Evolutionary conservation across 148 eudicot species (phyloP), one percentile per base, ranked within the genome.

Genomic region (Cornus kousa): DNA sequence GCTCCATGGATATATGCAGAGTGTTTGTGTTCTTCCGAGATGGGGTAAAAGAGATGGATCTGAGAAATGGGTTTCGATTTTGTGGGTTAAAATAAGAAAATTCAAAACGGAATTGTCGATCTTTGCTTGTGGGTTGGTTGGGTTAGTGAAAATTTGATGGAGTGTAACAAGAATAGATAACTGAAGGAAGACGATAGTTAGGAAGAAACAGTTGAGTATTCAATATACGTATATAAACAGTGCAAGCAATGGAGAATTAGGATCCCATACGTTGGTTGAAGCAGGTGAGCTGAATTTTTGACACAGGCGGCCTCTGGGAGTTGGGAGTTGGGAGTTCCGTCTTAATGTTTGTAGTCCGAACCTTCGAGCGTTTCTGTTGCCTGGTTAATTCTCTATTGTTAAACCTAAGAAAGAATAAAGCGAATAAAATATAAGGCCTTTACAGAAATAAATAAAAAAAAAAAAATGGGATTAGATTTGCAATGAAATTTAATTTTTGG

Each of bases 1-100:
- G 43, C 65, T 74, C 90, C 93, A 91, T 91, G 67, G 22, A 68
- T 80, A 53, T 1, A 71, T 78, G 68, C 2, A 20, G 79, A 57
- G 32, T 39, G 10, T 67, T 20, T 17, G 14, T 9, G 64, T 5
- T 50, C 50, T 65, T 23, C 10, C 9, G 64, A 40, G 20, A n/a
- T n/a, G 28, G 28, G 62, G 24, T 10, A 9, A 9, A 55, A 33
- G 17, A 10, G 72, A 7, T 66, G 73, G 74, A 80, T 74, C 23
- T 37, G 73, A 40, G 73, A 37, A 74, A 80, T 55, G 83, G 75
- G 65, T 80, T 80, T 70, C 2, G 66, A 40, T 17, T 57, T 24
- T 13, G 0, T 64, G 22, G 70, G 79, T 46, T 75, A 76, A 64
- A 62, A 81, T 70, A 43, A 28, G 76, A 28, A 14, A 65, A 70